phyloP scores from a whole-genome alignment of 2,329 filamentous ascomycete genomes.

The Teratosphaeria pseudoeucalypti region DNA sequence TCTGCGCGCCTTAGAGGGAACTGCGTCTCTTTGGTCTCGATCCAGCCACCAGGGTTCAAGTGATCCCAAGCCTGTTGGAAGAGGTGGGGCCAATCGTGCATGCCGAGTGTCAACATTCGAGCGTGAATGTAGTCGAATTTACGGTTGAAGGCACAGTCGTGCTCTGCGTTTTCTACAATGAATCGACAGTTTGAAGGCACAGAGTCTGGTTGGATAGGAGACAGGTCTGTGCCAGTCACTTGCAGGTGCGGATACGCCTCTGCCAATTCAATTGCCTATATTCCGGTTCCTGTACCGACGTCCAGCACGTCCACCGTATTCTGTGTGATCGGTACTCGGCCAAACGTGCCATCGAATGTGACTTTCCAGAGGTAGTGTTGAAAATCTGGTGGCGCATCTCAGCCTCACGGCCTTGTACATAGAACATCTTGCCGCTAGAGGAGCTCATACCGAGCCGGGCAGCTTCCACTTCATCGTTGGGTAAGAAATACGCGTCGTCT shows the following conservation, averaged over 20 bases:
- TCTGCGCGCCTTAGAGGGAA: constrained; percentile 1
- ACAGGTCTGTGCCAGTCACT: constrained; percentile 26
- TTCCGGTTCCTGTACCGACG: constrained; percentile 38
- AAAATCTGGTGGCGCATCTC: constrained; percentile 10
- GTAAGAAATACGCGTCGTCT: constrained; percentile 21
- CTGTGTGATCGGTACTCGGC: constrained; percentile 11
- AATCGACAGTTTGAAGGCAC: constrained; percentile 12
- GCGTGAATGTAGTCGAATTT: constrained; percentile 31
- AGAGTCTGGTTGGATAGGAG: constrained; percentile 18
- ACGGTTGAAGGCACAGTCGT: constrained; percentile 29
- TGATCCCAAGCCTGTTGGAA: constrained; percentile 6
- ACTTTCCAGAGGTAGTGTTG: constrained; percentile 30
- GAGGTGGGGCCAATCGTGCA: constrained; percentile 32
- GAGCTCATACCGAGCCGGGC: background rate
- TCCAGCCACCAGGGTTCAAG: constrained; percentile 11
- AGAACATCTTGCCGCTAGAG: constrained; percentile 1
- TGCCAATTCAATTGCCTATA: constrained; percentile 24
- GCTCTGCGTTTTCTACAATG: constrained; percentile 10
- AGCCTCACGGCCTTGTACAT: constrained; percentile 7
- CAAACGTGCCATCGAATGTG: constrained; percentile 13
- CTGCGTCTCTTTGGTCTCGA: constrained; percentile 5
- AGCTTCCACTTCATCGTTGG: constrained; percentile 20
- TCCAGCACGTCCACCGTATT: constrained; percentile 27
- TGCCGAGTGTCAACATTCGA: constrained; percentile 34
- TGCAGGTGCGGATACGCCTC: constrained; percentile 15